Evolutionary conservation across 495 filamentous ascomycete genomes (phyloP).

Genomic region (Astrothelium macrocarpum): DNA sequence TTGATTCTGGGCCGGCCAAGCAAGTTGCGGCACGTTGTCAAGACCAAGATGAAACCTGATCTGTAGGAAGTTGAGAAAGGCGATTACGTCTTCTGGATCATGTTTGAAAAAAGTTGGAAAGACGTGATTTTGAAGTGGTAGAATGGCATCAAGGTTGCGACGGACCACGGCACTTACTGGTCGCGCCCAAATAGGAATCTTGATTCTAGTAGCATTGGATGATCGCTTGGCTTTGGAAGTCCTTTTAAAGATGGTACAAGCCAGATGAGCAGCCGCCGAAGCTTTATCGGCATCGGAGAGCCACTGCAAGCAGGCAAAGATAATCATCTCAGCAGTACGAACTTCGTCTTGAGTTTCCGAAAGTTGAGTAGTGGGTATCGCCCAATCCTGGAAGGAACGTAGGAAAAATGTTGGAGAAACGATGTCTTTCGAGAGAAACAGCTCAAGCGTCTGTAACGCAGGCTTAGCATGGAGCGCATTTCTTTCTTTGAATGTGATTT

Average conservation of each 20-base stretch:
- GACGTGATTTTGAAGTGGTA: conserved; percentile 62
- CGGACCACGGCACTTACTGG: conserved; percentile 41
- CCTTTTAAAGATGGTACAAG: conserved; percentile 27
- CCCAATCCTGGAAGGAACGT: conserved; percentile 26
- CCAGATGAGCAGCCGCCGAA: conserved; percentile 52
- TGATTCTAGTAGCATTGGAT: conserved; percentile 25
- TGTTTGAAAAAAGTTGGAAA: conserved; percentile 60
- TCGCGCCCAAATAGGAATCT: conserved; percentile 38
- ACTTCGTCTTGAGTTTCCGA: not conserved
- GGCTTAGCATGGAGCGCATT: conserved; percentile 50
- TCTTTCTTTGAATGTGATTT: conserved; percentile 43
- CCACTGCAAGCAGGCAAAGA: conserved; percentile 48
- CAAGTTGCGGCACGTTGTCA: not conserved
- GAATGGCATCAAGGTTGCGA: conserved; percentile 45
- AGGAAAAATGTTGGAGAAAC: conserved; percentile 24
- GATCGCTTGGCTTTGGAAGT: not conserved
- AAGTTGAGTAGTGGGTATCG: too few species aligned
- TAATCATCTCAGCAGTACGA: conserved; percentile 23
- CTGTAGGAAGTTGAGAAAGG: conserved; percentile 45
- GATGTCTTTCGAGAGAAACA: conserved; percentile 47
- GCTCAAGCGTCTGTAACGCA: conserved; percentile 49
- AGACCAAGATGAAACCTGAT: conserved; percentile 29
- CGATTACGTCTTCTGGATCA: conserved; percentile 42
- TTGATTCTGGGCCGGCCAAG: conserved; percentile 27
- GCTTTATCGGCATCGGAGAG: conserved; percentile 52